Percentiles rank a stretch among this genome's conserved stretches.
These are phyloP conservation scores for Kwoniella heveanensis DNA, from an alignment of 768 basidiomycete genomes.

Conservation along the genomic window DNA sequence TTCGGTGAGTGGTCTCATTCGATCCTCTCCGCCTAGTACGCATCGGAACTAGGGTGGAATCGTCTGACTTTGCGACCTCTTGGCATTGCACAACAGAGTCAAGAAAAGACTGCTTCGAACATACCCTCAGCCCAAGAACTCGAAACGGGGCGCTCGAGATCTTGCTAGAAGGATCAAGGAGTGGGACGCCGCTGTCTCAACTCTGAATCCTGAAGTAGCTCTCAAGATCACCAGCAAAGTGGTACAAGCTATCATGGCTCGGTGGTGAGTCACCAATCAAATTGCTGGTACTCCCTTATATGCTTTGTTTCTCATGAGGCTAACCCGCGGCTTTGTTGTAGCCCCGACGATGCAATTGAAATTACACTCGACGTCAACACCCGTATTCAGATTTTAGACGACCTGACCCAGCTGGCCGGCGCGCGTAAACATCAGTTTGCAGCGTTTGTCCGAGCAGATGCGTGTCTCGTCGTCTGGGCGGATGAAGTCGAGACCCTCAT, in stretches of 20 bases:
- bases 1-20: constrained; percentile 53
- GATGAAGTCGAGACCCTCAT: constrained; percentile 78
- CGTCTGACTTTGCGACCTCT: not conserved
- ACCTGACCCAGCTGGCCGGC: constrained; percentile 72
- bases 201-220: constrained; percentile 74
- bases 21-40: too few species aligned
- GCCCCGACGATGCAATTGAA: constrained; percentile 43
- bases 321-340: too few species aligned
- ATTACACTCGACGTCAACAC: constrained; percentile 70
- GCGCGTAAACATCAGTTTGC: constrained; percentile 88
- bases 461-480: constrained; percentile 81
- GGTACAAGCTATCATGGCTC: constrained; percentile 32
- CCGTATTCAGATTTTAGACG: constrained; percentile 80
- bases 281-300: too few species aligned
- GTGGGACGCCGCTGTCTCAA: constrained; percentile 52
- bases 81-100: constrained; percentile 36
- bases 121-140: constrained; percentile 37
- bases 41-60: too few species aligned
- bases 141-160: constrained; percentile 33
- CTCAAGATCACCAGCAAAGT: constrained; percentile 67
- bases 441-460: constrained; percentile 83
- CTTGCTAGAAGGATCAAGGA: constrained; percentile 38
- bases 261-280: constrained; percentile 51
- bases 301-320: too few species aligned
- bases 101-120: constrained; percentile 41